Evolutionary conservation across 2,329 filamentous ascomycete species (phyloP), one percentile per base, ranked within the genome.

Genomic region (Claviceps sp.): DNA sequence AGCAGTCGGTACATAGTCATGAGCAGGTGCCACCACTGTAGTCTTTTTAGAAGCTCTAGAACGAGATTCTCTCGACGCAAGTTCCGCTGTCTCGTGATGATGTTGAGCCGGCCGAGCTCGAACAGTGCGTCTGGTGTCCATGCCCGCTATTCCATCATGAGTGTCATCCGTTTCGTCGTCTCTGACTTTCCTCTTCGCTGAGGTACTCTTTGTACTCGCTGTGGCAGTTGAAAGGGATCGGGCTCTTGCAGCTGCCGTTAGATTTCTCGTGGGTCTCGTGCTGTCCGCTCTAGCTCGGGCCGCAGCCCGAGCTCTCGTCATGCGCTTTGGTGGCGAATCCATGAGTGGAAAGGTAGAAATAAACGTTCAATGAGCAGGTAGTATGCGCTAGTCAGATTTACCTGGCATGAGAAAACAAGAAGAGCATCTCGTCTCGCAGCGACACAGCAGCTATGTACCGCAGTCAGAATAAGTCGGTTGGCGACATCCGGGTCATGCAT

Each of bases 261-360:
- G 66, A 55, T 74, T 69, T 54, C 67, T 75, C 54, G 72, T 69
- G 2, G 69, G 67, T 58, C 72, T 69, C 11, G 59, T 59, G 43
- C 64, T 61, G 26, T 67, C 60, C 53, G 72, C 68, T 50, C 58
- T 61, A 38, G 63, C 63, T 61, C 69, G 73, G 44, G 71, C 71
- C 30, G 71, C 70, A 37, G 72, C 70, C 53, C 72, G 65, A 46
- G 72, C 67, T 50, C 78, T 74, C 56, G 78, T 81, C 60, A 81
- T 73, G 57, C 78, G 75, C 66, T 80, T 80, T 39, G 78, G 78
- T 50, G 78, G 77, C 54, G 76, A 80, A 57, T 77, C 74, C 77
- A 81, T 61, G 8, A 11, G 24, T 30, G 26, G 8, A 34, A 17
- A n/a, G 30, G 7, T 13, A n/a, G 5, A 46, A 34, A 10, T 26